These are phyloP conservation scores for Syzygium grande DNA, from an alignment of 345 rosid species.

Conservation along the genomic window DNA sequence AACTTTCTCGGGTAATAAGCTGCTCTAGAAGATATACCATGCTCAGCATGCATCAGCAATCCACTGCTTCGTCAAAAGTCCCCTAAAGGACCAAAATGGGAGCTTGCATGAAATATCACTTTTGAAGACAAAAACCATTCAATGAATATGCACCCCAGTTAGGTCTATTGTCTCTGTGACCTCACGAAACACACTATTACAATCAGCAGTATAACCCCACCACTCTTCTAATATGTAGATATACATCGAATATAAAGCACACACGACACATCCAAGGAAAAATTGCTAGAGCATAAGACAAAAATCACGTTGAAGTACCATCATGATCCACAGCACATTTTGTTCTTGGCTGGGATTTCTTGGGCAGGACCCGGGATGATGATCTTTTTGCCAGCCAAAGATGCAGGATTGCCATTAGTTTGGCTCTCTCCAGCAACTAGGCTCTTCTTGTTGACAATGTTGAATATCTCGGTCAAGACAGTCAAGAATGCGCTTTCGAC, in stretches of 20 bases:
- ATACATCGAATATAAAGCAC: background rate
- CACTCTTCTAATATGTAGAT: background rate
- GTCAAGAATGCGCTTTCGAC: conserved; percentile 26
- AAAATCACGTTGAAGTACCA: background rate
- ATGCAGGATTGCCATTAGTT: conserved; percentile 12
- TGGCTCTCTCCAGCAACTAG: conserved; percentile 5
- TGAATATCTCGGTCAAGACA: conserved; percentile 17
- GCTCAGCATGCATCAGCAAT: background rate
- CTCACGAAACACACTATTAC: background rate
- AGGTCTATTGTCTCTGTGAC: background rate
- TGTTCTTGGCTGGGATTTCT: conserved; percentile 11
- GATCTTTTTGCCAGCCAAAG: conserved; percentile 16
- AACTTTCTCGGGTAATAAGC: background rate
- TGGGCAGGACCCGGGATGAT: conserved; percentile 13
- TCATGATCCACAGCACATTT: conserved; percentile 4
- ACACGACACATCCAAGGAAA: background rate
- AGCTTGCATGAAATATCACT: background rate
- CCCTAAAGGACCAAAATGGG: background rate
- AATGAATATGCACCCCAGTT: background rate
- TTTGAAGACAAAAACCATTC: background rate
- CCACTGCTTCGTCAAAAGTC: background rate
- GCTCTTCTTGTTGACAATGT: conserved; percentile 14
- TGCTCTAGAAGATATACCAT: background rate
- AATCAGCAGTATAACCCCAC: background rate
- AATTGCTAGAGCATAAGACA: background rate